Percentiles rank a stretch among this genome's conserved stretches.
Conservation (phyloP, 352 stramenopile species). For the Phytophthora palmivora region DNA sequence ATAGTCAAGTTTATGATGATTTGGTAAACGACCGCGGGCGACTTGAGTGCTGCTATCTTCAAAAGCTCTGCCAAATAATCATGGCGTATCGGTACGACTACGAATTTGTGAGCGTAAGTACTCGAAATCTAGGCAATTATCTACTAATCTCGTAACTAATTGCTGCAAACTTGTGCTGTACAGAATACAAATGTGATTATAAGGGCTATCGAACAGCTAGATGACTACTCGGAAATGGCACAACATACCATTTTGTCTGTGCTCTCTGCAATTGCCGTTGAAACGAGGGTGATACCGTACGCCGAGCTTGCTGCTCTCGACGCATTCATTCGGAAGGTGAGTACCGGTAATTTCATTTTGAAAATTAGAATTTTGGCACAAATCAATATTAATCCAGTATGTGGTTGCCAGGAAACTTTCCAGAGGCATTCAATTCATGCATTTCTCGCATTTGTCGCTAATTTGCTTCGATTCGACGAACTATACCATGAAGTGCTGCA, state of each 20-base stretch:
- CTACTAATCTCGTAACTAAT: constrained; percentile 1
- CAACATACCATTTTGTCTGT: constrained; percentile 64
- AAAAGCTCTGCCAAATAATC: constrained; percentile 59
- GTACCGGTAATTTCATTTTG: background rate
- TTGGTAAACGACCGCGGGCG: constrained; percentile 20
- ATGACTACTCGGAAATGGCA: constrained; percentile 55
- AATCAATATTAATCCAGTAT: constrained; percentile 25
- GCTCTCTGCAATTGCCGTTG: constrained; percentile 61
- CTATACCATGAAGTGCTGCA: constrained; percentile 50
- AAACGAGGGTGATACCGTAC: constrained; percentile 65
- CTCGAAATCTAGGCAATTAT: background rate
- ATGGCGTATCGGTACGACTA: constrained; percentile 57
- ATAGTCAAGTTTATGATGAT: constrained; percentile 5
- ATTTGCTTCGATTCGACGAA: constrained; percentile 56
- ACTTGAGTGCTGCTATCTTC: constrained; percentile 58
- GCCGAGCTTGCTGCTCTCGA: constrained; percentile 49
- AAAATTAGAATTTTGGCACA: background rate
- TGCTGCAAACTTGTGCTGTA: constrained; percentile 5
- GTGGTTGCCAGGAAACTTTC: constrained; percentile 25
- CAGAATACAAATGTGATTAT: constrained; percentile 54
- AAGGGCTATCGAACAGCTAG: constrained; percentile 45
- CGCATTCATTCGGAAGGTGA: constrained; percentile 41
- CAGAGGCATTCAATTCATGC: constrained; percentile 37
- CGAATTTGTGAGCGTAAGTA: constrained; percentile 58
- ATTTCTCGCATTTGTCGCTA: constrained; percentile 46